Evolutionary conservation across 176 grass and related monocot species (phyloP), one percentile per base, ranked within the genome.

Genomic region (Calamus simplicifolius): DNA sequence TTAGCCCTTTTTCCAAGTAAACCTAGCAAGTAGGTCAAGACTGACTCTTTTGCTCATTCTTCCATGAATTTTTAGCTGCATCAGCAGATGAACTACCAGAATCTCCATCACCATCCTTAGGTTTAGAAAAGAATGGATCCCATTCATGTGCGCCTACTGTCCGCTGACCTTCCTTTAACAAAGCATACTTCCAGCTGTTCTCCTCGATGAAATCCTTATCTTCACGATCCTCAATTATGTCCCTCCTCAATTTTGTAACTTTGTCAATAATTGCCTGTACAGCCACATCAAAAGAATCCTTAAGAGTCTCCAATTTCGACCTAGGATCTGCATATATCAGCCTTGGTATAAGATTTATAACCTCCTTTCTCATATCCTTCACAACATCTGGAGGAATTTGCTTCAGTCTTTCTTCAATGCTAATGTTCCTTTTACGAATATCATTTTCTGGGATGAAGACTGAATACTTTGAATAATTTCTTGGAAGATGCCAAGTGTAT

Each of bases 71-170:
- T 30, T 91, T 91, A 16, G 87, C 92, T 29, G 87, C 80, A 60
- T 85, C 78, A 52, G 72, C 75, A 51, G 90, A 83, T 17, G 67
- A 71, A 64, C 67, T 53, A 17, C 59, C 62, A 54, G 82, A 75
- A 75, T 91, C 87, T 21, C 62, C 84, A 53, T 56, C 65, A 19
- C 75, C 82, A 56, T 87, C 87, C 74, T 97, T 91, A 48, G 81
- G 84, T 68, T 97, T 97, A 29, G 92, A 97, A 62, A 97, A 97
- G 64, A 91, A 97, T 3, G 92, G 92, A 79, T 97, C 92, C 92
- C 92, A 97, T 68, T 85, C 75, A 18, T 97, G 92, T 57, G 84
- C 25, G 25, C 92, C 87, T 31, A 88, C 58, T 29, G 69, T 82
- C 50, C 55, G 29, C 52, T 88, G 80, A 18, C 79, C 87, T 60